Evolutionary conservation across 441 rosid species (phyloP), one percentile per base, ranked within the genome.

Genomic region (Breynia disticha): DNA sequence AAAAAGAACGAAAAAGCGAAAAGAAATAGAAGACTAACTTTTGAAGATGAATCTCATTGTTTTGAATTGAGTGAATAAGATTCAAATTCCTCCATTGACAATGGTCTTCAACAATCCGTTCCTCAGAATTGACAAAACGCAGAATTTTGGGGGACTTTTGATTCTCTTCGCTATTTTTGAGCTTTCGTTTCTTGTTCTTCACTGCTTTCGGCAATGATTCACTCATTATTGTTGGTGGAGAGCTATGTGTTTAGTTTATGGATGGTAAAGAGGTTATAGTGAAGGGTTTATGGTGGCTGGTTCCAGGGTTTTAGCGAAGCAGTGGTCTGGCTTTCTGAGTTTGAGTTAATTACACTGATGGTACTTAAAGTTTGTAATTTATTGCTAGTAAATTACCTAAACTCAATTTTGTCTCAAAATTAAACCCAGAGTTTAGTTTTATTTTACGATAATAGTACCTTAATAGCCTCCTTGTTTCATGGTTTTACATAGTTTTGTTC

Each of bases 11-110:
- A 2, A 24, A 32, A 55, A 56, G 9, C 43, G 2, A 21, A 6
- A 37, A 56, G 2, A 59, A 38, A 19, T 19, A 55, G 48, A 32
- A 54, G 28, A 64, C 91, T 67, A 39, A 93, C 99, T 66, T 80
- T 62, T 72, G 76, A 48, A 73, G 65, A 28, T 67, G 75, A 62
- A 82, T 55, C 59, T 70, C 71, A 28, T 58, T 79, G 69, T 48
- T 72, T 67, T 82, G 82, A 47, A 89, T 53, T 11, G 72, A 76
- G 13, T 81, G 74, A 63, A 89, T 76, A 56, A 94, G 70, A 64
- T 83, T 74, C 14, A 93, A 78, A 66, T 89, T 89, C 67, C 70
- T 73, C 97, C 97, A 93, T 42, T 84, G 80, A 63, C 63, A 46
- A 15, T 37, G 81, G 62, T 70, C 78, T 46, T 62, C 67, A 49